Base-by-base conservation (phyloP, 1,284 basidiomycete species). In the Puccinia novopanici region DNA sequence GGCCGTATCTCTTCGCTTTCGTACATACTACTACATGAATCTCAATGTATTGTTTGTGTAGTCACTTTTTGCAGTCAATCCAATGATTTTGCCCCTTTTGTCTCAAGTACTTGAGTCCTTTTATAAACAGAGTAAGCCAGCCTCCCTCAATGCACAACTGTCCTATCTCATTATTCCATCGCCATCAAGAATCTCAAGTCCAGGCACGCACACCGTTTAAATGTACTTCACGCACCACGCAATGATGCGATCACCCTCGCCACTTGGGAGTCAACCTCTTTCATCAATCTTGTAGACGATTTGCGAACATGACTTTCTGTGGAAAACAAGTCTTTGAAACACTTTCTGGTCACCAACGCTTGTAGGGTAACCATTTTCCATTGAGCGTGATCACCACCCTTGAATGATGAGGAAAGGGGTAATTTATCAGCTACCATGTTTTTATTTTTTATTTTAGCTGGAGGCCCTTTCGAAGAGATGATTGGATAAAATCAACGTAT, bases 321-420 rank as follows among this genome's bases (percentile, higher is more conserved):
- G 15, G 8, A 45, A 8, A 8, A 6, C 42, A 45, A 54, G 22
- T n/a, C n/a, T n/a, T n/a, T n/a, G 22, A 54, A 15, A 40, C 30
- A 42, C 17, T 9, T 42, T 37, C 30, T 22, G 34, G 15, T 55
- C 63, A 75, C 73, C 73, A 75, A 15, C 73, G 73, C 15, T 59
- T 75, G 37, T 45, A 75, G 30, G 73, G 55, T 42, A 75, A 52
- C 73, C 73, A 75, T 42, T 75, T 75, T 75, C 73, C 73, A 48
- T 75, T 75, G 24, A 75, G 73, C 19, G 54, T 75, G 52, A 75
- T 75, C 15, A 45, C 42, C 15, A 75, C 73, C 37, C 73, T 75
- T 19, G n/a, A n/a, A 2, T 70, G n/a, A 67, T 12, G 57, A 59
- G 10, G 10, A 30, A 30, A 12, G 61, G 42, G 34, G 42, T 24